Conservation (phyloP, 2,329 filamentous ascomycete species). For the Monilinia fructigena region DNA sequence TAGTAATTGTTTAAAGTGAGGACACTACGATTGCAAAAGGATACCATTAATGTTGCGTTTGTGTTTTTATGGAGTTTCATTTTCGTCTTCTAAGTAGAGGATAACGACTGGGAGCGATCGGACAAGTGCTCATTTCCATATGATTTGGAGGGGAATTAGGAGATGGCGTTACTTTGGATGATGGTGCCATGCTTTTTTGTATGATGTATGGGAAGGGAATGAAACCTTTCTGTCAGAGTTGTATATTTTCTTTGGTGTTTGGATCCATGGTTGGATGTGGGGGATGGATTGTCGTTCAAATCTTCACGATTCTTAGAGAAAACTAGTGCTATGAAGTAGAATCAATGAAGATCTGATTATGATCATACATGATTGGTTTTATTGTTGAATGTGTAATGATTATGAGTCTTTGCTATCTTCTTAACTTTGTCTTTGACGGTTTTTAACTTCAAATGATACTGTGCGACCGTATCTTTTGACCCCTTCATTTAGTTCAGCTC, state of each 20-base stretch:
- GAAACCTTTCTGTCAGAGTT: constrained; percentile 9
- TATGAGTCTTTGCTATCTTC: neutral
- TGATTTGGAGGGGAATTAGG: constrained; percentile 6
- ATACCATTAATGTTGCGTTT: constrained; percentile 21
- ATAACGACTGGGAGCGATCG: constrained; percentile 14
- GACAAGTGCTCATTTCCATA: constrained; percentile 13
- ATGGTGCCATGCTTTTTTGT: constrained; percentile 11
- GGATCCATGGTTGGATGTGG: constrained; percentile 2
- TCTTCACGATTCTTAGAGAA: constrained; percentile 3
- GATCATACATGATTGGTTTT: neutral
- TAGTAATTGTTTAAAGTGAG: constrained; percentile 13
- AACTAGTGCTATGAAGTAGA: constrained; percentile 1
- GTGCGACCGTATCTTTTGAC: neutral
- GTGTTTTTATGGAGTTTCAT: constrained; percentile 18
- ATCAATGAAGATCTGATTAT: constrained; percentile 6
- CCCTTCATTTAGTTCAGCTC: neutral
- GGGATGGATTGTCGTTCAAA: constrained; percentile 4
- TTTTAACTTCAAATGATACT: neutral
- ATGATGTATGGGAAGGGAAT: constrained; percentile 7
- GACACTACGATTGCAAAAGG: constrained; percentile 17
- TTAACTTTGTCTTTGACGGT: neutral
- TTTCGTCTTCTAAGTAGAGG: constrained; percentile 10
- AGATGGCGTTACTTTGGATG: constrained; percentile 16
- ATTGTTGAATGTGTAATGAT: neutral
- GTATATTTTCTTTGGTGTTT: constrained; percentile 20